These are phyloP conservation scores for Astrephomene gubernaculifera DNA, from an alignment of 139 green algal species.

Conservation along the genomic window DNA sequence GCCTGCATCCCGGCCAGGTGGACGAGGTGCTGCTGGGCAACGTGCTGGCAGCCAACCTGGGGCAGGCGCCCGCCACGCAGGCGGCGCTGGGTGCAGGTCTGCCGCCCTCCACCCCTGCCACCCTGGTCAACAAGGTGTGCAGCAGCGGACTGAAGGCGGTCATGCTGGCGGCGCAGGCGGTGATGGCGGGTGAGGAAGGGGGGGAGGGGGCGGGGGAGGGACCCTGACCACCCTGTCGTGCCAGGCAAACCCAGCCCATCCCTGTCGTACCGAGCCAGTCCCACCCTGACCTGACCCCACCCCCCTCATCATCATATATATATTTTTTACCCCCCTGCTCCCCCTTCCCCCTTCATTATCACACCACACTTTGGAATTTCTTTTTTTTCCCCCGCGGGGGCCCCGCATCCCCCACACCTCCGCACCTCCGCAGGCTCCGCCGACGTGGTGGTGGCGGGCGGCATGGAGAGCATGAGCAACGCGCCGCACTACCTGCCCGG, in stretches of 20 bases:
- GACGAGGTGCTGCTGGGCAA: conserved; percentile 93
- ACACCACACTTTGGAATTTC: too few species aligned
- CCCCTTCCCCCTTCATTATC: too few species aligned
- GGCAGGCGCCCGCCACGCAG: conserved; percentile 90
- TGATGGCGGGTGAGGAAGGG: conserved; percentile 67
- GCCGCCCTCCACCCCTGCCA: conserved; percentile 75
- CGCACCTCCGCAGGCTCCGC: conserved; percentile 52
- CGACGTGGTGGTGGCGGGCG: conserved; percentile 86
- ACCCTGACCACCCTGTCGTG: background rate
- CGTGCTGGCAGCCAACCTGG: conserved; percentile 83
- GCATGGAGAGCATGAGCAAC: conserved; percentile 96
- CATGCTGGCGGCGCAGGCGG: conserved; percentile 84
- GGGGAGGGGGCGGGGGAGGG: background rate
- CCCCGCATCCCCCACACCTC: background rate
- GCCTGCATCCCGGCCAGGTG: background rate
- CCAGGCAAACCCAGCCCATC: background rate
- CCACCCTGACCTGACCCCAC: background rate
- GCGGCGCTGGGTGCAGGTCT: conserved; percentile 84
- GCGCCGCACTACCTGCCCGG: conserved; percentile 86
- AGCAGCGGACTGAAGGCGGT: conserved; percentile 89
- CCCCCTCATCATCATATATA: too few species aligned
- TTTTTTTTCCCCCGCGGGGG: background rate
- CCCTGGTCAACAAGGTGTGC: conserved; percentile 93
- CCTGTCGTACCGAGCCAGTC: background rate
- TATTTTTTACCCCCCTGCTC: too few species aligned